These are phyloP conservation scores for Zasmidium citrigriseum DNA, from an alignment of 2,329 filamentous ascomycete genomes.

Conservation along the genomic window DNA sequence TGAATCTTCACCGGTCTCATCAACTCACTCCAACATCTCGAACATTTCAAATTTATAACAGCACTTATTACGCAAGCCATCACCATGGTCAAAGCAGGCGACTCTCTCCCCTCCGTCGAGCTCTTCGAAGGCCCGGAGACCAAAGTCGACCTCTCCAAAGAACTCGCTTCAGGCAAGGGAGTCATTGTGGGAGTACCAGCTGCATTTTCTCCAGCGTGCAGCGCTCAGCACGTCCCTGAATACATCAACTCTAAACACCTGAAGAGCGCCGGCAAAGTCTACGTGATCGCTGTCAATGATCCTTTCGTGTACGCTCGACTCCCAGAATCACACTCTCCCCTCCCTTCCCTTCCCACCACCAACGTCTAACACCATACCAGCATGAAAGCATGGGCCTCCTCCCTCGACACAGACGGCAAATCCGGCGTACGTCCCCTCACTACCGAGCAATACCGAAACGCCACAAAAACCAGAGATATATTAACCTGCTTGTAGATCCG, in stretches of 20 bases:
- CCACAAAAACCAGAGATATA: background rate
- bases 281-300: slow-evolving; percentile 91
- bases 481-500: slow-evolving; percentile 63
- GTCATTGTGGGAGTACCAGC: slow-evolving; percentile 80
- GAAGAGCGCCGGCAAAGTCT: slow-evolving; percentile 78
- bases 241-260: slow-evolving; percentile 80
- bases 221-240: slow-evolving; percentile 74
- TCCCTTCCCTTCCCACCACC: slow-evolving; percentile 1
- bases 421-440: slow-evolving; percentile 67
- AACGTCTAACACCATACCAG: slow-evolving; percentile 9
- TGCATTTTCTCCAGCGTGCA: slow-evolving; percentile 60
- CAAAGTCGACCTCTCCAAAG: slow-evolving; percentile 81
- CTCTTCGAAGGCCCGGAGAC: slow-evolving; percentile 83
- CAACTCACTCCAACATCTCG: too few species aligned
- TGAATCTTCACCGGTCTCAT: too few species aligned
- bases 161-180: slow-evolving; percentile 68
- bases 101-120: slow-evolving; percentile 74
- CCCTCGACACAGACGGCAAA: slow-evolving; percentile 71
- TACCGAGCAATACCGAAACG: background rate
- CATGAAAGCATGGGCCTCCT: slow-evolving; percentile 85
- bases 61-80: too few species aligned
- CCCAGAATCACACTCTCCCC: background rate
- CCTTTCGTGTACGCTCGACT: slow-evolving; percentile 71
- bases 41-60: background rate
- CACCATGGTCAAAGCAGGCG: slow-evolving; percentile 68